Evolutionary conservation across 345 rosid genomes (phyloP), one percentile per base, ranked within the genome.

Genomic region (Kandelia obovata): DNA sequence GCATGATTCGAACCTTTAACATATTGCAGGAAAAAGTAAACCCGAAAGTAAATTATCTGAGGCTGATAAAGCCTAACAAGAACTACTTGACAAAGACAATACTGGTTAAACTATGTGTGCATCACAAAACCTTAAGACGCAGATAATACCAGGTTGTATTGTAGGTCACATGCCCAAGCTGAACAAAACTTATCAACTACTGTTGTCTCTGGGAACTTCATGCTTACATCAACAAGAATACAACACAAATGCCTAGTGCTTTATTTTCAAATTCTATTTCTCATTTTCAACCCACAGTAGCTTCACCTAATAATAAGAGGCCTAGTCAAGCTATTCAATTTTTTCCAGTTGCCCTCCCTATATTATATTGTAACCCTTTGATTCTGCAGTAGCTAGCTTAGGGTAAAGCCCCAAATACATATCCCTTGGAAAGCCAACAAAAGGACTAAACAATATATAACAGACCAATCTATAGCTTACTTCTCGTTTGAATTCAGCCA

Each of bases 401-500:
- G 20, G 9, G 9, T 11, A 49, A 43, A 25, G 5, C 5, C 3
- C 21, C 16, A 47, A 21, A 58, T 26, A 20, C 28, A 62, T 20
- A 62, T 11, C 31, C 26, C 2, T 47, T 32, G 26, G 11, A 37
- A 31, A 27, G 58, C 37, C 5, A 11, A 67, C 17, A 53, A 65
- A 58, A 30, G 19, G 39, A 67, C n/a, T 37, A 28, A 6, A 15
- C 76, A 21, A 61, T 25, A 62, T 47, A 75, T 61, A 67, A 23
- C 71, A 58, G 53, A 70, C 49, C 61, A 64, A 68, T 4, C 47
- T 61, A 63, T 74, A 72, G 79, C 95, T 92, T 90, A 92, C 99
- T 83, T 96, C 99, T 70, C 98, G 86, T 85, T 82, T 92, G 78
- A 96, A 96, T 86, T 96, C 99, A 53, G 84, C 92, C 80, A 96